Evolutionary conservation across 164 flowering plant species (phyloP), one percentile per base, ranked within the genome.

Genomic region (Buxus sempervirens): DNA sequence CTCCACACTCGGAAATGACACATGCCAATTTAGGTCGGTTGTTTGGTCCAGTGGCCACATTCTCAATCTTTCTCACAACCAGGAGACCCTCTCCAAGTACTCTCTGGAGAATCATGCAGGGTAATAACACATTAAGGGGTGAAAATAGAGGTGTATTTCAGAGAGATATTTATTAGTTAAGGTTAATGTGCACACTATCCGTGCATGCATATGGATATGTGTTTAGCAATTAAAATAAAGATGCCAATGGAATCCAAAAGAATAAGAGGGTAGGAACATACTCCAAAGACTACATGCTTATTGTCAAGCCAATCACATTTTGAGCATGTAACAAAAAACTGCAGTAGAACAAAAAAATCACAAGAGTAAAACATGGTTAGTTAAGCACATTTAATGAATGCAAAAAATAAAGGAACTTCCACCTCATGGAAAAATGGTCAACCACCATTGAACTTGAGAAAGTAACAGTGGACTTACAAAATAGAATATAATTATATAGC

Each of bases 231-330:
- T n/a, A 23, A 10, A 55, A 9, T 55, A 10, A 55, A 55, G 58
- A 10, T n/a, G 10, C 2, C 3, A 18, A 55, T 24, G 21, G 26
- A 21, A 38, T 20, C 25, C 38, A 42, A 20, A 24, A 12, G 4
- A 41, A 20, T n/a, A 54, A 63, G 26, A 15, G 24, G 25, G 10
- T 10, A 53, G 19, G 25, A 68, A 61, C 88, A 68, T 88, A 95
- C 99, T 94, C 99, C 99, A 66, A 96, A 96, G 14, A 96, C 98
- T 18, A 96, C 96, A 73, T 96, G 99, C 84, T 96, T 96, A 69
- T 96, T 90, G 81, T 96, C 99, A 48, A 96, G 97, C 99, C 99
- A 95, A 60, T 96, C 99, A 36, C 99, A 95, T 74, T 83, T 84
- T 4, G 86, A 72, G 55, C 86, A 83, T 2, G 85, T 77, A 16